These are phyloP conservation scores for Mycena albidolilacea DNA, from an alignment of 768 basidiomycete species.

Conservation along the genomic window DNA sequence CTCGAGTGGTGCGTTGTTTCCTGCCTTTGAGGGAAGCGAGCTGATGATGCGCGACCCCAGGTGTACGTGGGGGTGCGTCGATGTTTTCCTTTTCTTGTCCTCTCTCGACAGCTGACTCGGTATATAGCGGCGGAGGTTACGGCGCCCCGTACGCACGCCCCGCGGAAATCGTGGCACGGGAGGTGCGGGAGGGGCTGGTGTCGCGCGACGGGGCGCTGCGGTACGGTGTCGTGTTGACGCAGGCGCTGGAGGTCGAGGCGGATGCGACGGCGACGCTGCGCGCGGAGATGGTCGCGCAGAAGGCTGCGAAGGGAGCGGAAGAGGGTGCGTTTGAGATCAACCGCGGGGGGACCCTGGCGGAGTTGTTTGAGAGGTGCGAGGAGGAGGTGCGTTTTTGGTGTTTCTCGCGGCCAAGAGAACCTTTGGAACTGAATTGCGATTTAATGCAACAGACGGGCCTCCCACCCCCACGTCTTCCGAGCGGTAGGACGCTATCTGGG, in stretches of 20 bases:
- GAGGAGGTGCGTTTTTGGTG: constrained; percentile 35
- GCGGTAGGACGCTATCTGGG: constrained; percentile 42
- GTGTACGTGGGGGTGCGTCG: constrained; percentile 48
- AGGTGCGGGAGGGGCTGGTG: constrained; percentile 46
- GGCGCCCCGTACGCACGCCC: constrained; percentile 46
- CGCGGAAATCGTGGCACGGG: constrained; percentile 46
- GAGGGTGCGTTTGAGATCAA: constrained; percentile 43
- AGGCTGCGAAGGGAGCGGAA: constrained; percentile 28
- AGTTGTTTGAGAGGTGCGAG: constrained; percentile 41
- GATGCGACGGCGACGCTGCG: constrained; percentile 40
- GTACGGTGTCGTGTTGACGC: constrained; percentile 45
- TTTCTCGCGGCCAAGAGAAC: too few species aligned
- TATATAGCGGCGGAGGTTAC: constrained; percentile 37
- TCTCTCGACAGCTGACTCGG: neutral
- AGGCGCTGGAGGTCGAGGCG: constrained; percentile 40
- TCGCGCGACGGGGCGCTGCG: constrained; percentile 39
- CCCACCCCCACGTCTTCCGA: constrained; percentile 43
- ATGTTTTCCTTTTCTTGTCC: neutral
- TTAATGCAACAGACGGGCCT: constrained; percentile 38
- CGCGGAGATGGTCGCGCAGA: constrained; percentile 36
- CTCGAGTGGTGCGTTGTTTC: constrained; percentile 43
- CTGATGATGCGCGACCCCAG: constrained; percentile 7
- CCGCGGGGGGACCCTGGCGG: constrained; percentile 45
- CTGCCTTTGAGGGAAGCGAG: neutral
- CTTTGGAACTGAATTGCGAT: neutral